Base-by-base conservation (phyloP, 495 filamentous ascomycete species). In the Penicillium arizonense region DNA sequence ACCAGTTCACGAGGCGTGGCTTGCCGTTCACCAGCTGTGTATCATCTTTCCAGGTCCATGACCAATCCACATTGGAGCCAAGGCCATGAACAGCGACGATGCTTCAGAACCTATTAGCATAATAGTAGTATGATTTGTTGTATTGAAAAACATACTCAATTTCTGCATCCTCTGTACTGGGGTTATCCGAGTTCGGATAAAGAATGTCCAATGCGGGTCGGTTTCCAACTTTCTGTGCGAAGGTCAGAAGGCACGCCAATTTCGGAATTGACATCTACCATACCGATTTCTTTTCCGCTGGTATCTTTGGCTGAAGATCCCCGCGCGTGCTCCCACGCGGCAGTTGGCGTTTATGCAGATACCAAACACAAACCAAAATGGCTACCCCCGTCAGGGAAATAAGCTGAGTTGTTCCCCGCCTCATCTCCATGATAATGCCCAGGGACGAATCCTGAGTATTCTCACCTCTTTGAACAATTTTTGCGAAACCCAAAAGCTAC, bases 21-120 rank as follows among this genome's bases (percentile, higher is more conserved):
- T 47, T 36, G 4, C 44, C 44, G 36, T 47, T 21, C 13, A 18
- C 10, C 3, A 24, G 30, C 14, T 9, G 8, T 8, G 32, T 47
- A 5, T 47, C 44, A n/a, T 47, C 44, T 20, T 47, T 47, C 44
- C 44, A 47, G 12, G 44, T 36, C 44, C 44, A 47, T 26, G 44
- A 47, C 44, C 44, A 47, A 36, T 47, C 44, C 13, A 34, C 44
- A 18, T 47, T 32, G 5, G 44, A 47, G 11, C 44, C 44, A 36
- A 47, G 44, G 18, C 44, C 44, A 34, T 47, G 44, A 5, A 47
- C 44, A 14, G 44, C 44, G 8, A 47, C 32, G 23, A 47, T 47
- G 9, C 44, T 47, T 8, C 16, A 1, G 2, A 10, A 8, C n/a
- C 1, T 3, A 34, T 47, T 14, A 47, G 32, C 5, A 20, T 9